These are phyloP conservation scores for Stachybotrys chartarum DNA, from an alignment of 2,329 filamentous ascomycete genomes.

Conservation along the genomic window DNA sequence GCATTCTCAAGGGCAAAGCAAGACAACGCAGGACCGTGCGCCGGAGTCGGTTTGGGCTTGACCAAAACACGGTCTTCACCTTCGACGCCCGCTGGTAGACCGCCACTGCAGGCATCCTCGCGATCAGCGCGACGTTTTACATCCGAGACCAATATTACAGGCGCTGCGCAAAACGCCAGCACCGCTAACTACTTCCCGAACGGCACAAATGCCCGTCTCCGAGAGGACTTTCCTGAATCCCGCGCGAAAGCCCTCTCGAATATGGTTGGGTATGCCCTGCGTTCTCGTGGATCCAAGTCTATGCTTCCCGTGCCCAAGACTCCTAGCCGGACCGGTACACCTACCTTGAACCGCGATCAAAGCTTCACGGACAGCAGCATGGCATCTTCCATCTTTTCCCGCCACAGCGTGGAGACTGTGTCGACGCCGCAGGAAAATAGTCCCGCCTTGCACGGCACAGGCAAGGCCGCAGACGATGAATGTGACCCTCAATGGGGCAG, in stretches of 20 bases:
- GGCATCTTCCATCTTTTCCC: conserved; percentile 33
- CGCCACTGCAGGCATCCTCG: conserved; percentile 8
- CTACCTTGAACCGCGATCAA: conserved; percentile 24
- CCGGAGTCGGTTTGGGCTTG: conserved; percentile 10
- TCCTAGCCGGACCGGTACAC: conserved; percentile 27
- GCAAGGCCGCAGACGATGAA: conserved; percentile 8
- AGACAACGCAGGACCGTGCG: conserved; percentile 9
- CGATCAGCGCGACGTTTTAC: conserved; percentile 11
- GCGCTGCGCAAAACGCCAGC: conserved; percentile 6
- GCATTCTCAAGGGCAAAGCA: conserved; percentile 11
- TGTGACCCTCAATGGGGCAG: conserved; percentile 4
- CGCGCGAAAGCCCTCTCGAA: conserved; percentile 18
- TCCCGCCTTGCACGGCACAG: conserved; percentile 13
- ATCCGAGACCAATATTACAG: conserved; percentile 4
- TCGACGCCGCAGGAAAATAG: conserved; percentile 23
- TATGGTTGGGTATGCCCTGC: conserved; percentile 19
- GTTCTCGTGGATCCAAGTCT: conserved; percentile 28
- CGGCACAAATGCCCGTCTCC: conserved; percentile 4
- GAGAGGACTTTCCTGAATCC: conserved; percentile 9
- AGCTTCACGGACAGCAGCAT: conserved; percentile 36
- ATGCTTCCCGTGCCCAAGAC: conserved; percentile 31
- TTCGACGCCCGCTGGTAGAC: conserved; percentile 11
- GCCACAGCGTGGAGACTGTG: conserved; percentile 23
- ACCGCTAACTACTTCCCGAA: conserved; percentile 4
- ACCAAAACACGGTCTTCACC: conserved; percentile 16